These are phyloP conservation scores for Phoma herbarum DNA, from an alignment of 2,329 filamentous ascomycete species.

Conservation along the genomic window DNA sequence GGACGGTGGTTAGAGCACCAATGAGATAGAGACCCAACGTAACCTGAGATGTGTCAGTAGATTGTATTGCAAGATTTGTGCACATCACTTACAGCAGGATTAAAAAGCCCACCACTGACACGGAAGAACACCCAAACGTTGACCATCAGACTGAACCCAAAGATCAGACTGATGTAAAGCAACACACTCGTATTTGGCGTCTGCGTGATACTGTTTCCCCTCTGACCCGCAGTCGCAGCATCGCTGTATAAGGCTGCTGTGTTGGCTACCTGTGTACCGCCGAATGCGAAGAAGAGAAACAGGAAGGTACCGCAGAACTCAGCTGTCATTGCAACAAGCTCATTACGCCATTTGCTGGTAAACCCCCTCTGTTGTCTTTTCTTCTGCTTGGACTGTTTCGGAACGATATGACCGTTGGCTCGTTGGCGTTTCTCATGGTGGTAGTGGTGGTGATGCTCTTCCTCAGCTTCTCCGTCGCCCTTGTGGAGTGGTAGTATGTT, in stretches of 20 bases:
- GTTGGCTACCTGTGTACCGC: conserved; percentile 51
- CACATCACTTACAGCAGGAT: conserved; percentile 47
- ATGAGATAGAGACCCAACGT: conserved; percentile 51
- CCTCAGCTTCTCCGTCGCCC: conserved; percentile 2
- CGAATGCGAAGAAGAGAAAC: conserved; percentile 54
- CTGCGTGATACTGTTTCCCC: conserved; percentile 38
- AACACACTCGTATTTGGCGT: conserved; percentile 46
- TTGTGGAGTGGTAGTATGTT: conserved; percentile 22
- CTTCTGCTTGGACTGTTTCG: conserved; percentile 8
- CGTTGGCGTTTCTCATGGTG: conserved; percentile 18
- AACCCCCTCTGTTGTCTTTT: conserved; percentile 5
- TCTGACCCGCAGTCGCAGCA: conserved; percentile 32
- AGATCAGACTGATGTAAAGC: conserved; percentile 50
- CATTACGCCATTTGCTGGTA: conserved; percentile 43
- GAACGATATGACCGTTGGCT: conserved; percentile 16
- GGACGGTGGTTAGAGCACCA: conserved; percentile 34
- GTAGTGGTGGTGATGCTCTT: neutral
- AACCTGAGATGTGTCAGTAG: conserved; percentile 32
- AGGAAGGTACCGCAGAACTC: conserved; percentile 53
- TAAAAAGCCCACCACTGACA: conserved; percentile 52
- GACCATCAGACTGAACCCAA: conserved; percentile 51
- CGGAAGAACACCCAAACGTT: conserved; percentile 54
- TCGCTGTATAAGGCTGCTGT: conserved; percentile 37
- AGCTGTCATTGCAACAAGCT: conserved; percentile 47
- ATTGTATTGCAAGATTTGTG: neutral